Percentiles rank a stretch among this genome's conserved stretches.
Conservation (phyloP, 176 grass and related monocot species). For the Cocos nucifera region DNA sequence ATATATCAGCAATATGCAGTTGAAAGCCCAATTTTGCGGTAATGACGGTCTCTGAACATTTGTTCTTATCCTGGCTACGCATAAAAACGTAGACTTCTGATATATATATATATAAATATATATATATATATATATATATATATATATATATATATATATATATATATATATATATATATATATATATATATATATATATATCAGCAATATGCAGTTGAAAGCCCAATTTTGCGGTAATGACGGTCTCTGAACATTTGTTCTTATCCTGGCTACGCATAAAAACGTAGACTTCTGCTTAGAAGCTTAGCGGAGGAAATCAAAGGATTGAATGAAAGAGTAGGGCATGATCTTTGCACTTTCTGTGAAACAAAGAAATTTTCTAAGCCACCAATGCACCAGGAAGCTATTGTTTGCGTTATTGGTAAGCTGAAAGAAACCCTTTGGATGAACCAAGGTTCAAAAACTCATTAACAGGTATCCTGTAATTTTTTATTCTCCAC, state of each 20-base stretch:
- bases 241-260: neutral
- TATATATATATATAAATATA: no score
- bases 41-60: neutral
- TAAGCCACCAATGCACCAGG: neutral
- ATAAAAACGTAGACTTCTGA: neutral
- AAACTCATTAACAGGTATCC: neutral
- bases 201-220: no score
- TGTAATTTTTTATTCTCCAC: neutral
- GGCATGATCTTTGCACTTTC: neutral
- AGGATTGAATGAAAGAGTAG: slow-evolving; percentile 1
- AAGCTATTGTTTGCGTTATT: neutral
- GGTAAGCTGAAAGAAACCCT: neutral
- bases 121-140: no score
- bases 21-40: no score
- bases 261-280: slow-evolving; percentile 1
- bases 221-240: no score
- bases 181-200: no score
- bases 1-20: no score
- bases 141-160: no score
- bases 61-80: neutral
- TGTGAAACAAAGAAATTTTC: no score
- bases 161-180: no score
- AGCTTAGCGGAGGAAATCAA: neutral
- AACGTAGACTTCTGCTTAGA: neutral
- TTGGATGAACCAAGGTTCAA: neutral